Evolutionary conservation across 1,284 basidiomycete genomes (phyloP).

Genomic region (Thelephora terrestris): DNA sequence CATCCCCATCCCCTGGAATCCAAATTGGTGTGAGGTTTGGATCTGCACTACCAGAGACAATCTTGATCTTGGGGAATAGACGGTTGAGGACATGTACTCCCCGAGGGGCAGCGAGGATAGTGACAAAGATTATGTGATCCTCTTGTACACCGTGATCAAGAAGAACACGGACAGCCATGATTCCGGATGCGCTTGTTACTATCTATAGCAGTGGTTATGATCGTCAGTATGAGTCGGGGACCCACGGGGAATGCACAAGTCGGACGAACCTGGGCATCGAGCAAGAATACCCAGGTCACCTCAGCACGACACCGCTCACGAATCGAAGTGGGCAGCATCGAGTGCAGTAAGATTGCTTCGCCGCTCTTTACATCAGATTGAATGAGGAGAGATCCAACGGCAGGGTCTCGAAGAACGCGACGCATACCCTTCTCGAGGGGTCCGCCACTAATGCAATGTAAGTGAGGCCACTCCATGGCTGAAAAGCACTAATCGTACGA

Average conservation of each 20-base stretch:
- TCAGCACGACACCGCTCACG: constrained; percentile 54
- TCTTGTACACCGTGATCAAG: constrained; percentile 91
- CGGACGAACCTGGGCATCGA: constrained; percentile 77
- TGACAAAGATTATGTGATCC: constrained; percentile 78
- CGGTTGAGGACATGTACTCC: constrained; percentile 69
- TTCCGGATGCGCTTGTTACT: constrained; percentile 88
- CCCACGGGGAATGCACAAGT: background rate
- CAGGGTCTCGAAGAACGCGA: constrained; percentile 80
- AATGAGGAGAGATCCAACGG: constrained; percentile 84
- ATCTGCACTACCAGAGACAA: constrained; percentile 81
- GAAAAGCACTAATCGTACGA: constrained; percentile 40
- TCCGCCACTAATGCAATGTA: constrained; percentile 50
- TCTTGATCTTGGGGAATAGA: constrained; percentile 75
- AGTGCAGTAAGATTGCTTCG: constrained; percentile 83
- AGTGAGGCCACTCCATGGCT: constrained; percentile 1
- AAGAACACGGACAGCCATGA: constrained; percentile 94
- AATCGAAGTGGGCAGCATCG: constrained; percentile 67
- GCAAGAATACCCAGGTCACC: constrained; percentile 77
- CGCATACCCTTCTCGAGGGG: constrained; percentile 87
- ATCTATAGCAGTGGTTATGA: constrained; percentile 40
- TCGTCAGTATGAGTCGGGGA: background rate
- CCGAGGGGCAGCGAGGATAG: constrained; percentile 81
- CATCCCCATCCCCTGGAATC: constrained; percentile 40
- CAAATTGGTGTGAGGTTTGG: constrained; percentile 62
- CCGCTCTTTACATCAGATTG: constrained; percentile 80